Conservation (phyloP, 2,329 filamentous ascomycete genomes). For the Hymenoscyphus albidus region DNA sequence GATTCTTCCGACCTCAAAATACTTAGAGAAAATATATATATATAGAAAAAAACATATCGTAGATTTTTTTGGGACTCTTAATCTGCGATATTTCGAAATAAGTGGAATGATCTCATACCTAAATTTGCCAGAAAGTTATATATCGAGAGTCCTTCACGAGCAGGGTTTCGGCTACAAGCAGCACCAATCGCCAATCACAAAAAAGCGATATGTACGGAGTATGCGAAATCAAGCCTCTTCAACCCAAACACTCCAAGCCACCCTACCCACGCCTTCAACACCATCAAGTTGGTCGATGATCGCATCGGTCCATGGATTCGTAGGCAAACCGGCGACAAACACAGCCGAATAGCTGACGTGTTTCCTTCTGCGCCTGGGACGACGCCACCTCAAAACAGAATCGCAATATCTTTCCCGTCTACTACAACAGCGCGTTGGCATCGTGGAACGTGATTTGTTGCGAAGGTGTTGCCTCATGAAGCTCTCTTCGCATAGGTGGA, state of each 20-base stretch:
- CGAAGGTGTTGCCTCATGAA: background rate
- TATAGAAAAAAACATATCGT: too few relatives aligned
- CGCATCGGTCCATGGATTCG: background rate
- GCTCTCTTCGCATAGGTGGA: slow-evolving; percentile 1
- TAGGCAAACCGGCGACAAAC: background rate
- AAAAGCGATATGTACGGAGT: background rate
- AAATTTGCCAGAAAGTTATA: too few relatives aligned
- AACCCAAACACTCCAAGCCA: background rate
- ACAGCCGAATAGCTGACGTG: background rate
- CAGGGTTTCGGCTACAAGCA: too few relatives aligned
- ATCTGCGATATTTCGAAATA: too few relatives aligned
- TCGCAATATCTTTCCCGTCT: background rate
- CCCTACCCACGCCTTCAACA: background rate
- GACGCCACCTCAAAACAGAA: background rate
- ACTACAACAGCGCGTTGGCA: background rate
- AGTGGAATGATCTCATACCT: too few relatives aligned
- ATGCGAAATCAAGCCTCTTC: background rate
- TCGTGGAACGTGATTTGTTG: slow-evolving; percentile 4
- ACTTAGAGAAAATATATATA: too few relatives aligned
- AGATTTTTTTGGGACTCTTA: too few relatives aligned
- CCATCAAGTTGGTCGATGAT: background rate
- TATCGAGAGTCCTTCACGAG: too few relatives aligned
- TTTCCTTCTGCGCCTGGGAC: background rate
- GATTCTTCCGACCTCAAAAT: too few relatives aligned
- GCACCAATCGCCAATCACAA: background rate